Percentiles rank a stretch among this genome's conserved stretches.
Conservation (phyloP, 139 green algal species). For the Volvox africanus region DNA sequence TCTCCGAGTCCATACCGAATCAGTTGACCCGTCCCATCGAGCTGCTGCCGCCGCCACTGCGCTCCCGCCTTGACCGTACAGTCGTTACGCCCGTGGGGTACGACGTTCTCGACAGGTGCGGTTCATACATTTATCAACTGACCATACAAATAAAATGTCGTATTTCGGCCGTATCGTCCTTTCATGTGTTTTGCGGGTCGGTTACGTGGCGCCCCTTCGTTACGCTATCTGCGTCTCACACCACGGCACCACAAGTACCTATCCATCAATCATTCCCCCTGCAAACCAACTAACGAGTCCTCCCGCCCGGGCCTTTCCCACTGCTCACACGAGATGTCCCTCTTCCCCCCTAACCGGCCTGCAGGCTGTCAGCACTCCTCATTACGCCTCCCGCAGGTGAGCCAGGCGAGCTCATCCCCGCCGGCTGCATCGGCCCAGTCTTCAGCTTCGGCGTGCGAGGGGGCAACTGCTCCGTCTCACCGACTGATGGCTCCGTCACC, state of each 20-base stretch:
- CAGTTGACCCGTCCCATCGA: slow-evolving; percentile 40
- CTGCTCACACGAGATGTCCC: too few relatives aligned
- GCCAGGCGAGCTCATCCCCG: slow-evolving; percentile 3
- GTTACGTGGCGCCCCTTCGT: too few relatives aligned
- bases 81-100: slow-evolving; percentile 47
- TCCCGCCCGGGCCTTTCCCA: too few relatives aligned
- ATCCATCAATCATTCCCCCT: too few relatives aligned
- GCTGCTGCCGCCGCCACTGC: slow-evolving; percentile 27
- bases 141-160: too few relatives aligned
- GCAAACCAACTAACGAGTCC: too few relatives aligned
- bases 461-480: slow-evolving; percentile 46
- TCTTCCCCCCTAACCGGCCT: too few relatives aligned
- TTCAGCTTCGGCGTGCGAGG: slow-evolving; percentile 39
- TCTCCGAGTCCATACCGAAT: slow-evolving; percentile 42
- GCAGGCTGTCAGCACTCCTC: slow-evolving; percentile 10
- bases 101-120: slow-evolving; percentile 46
- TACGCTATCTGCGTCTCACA: too few relatives aligned
- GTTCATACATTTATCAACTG: neutral
- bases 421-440: slow-evolving; percentile 52
- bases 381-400: neutral
- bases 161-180: too few relatives aligned
- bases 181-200: too few relatives aligned
- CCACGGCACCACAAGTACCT: too few relatives aligned
- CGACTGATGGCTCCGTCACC: neutral
- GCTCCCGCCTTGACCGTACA: neutral